Conservation (phyloP, 495 filamentous ascomycete species). For the Neurospora sp. region DNA sequence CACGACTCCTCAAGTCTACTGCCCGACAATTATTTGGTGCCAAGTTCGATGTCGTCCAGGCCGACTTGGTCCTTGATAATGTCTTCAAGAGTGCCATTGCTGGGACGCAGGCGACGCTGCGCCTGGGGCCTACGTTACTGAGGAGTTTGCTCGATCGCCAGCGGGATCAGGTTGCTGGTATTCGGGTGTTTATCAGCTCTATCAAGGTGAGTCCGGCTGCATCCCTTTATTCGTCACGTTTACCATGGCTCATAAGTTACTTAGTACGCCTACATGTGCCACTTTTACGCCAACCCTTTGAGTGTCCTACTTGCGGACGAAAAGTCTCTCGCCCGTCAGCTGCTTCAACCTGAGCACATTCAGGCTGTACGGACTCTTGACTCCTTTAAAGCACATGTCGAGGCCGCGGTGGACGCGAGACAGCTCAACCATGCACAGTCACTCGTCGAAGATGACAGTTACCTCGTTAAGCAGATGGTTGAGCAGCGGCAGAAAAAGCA, state of each 20-base stretch:
- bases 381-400: conserved; percentile 57
- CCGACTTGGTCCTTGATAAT: conserved; percentile 63
- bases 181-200: conserved; percentile 67
- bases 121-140: conserved; percentile 59
- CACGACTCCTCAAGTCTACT: conserved; percentile 65
- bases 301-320: conserved; percentile 50
- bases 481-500: conserved; percentile 10
- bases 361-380: conserved; percentile 68
- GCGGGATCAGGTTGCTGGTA: conserved; percentile 74
- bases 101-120: conserved; percentile 41
- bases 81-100: conserved; percentile 64
- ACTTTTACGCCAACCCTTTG: conserved; percentile 89
- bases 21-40: conserved; percentile 61
- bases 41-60: conserved; percentile 75
- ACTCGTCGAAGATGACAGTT: conserved; percentile 31
- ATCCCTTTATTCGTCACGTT: neutral
- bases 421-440: conserved; percentile 24
- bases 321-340: conserved; percentile 16
- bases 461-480: conserved; percentile 18
- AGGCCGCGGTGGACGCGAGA: conserved; percentile 26
- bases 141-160: conserved; percentile 63
- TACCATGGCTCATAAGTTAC: neutral
- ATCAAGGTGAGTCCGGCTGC: conserved; percentile 53
- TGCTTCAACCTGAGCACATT: conserved; percentile 48
- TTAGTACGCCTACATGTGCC: conserved; percentile 89